Evolutionary conservation across 2,329 filamentous ascomycete genomes (phyloP).

Genomic region (Pyricularia grisea): DNA sequence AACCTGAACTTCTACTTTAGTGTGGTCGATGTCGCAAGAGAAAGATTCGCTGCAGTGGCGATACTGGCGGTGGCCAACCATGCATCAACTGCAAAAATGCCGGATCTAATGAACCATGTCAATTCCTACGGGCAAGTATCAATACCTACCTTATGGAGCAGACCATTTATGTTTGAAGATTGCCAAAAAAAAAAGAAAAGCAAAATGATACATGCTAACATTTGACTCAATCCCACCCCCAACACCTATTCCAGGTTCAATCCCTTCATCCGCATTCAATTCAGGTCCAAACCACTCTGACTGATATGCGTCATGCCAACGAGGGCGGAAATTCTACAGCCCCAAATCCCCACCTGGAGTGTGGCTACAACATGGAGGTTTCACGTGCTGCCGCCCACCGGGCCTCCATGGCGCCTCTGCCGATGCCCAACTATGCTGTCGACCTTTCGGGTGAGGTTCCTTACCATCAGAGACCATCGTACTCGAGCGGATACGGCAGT

Average conservation of each 20-base stretch:
- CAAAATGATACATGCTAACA: neutral
- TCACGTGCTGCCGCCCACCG: conserved; percentile 1
- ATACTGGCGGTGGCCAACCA: conserved; percentile 63
- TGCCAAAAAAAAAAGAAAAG: neutral
- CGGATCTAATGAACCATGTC: conserved; percentile 55
- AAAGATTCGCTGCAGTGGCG: conserved; percentile 92
- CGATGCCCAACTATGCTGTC: neutral
- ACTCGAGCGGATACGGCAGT: neutral
- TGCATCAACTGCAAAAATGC: conserved; percentile 78
- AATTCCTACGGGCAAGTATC: conserved; percentile 65
- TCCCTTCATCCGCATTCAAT: neutral
- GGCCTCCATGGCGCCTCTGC: conserved; percentile 4
- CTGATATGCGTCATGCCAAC: neutral
- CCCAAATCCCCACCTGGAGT: neutral
- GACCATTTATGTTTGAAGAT: neutral
- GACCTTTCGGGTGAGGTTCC: neutral
- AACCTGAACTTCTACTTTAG: conserved; percentile 33
- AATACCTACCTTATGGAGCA: neutral
- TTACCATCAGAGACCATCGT: neutral
- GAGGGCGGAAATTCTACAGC: neutral
- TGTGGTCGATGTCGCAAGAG: conserved; percentile 83
- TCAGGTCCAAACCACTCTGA: neutral
- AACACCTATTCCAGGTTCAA: neutral
- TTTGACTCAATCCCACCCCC: neutral
- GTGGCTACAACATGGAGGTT: conserved; percentile 4